Conservation (phyloP, 2,329 filamentous ascomycete species). For the Rhinocladiella mackenziei region DNA sequence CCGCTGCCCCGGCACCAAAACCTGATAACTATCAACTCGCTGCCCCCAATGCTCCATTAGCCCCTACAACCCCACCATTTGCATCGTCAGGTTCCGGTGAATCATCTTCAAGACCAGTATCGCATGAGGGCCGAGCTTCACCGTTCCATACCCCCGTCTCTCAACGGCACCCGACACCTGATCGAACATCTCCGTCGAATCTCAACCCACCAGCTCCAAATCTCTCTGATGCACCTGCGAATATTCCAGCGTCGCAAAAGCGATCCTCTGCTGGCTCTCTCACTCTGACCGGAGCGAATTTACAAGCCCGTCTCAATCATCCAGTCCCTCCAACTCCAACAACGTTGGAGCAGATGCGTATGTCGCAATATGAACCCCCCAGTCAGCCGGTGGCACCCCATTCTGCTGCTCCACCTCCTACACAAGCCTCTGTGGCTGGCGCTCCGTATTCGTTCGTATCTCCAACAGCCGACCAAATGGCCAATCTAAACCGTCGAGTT, state of each 20-base stretch:
- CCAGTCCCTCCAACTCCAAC: constrained; percentile 32
- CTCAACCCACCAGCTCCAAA: constrained; percentile 4
- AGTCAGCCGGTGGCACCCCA: constrained; percentile 2
- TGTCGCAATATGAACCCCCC: constrained; percentile 4
- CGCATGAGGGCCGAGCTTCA: constrained; percentile 18
- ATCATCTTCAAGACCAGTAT: constrained; percentile 18
- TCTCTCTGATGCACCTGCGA: constrained; percentile 1
- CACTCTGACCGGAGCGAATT: constrained; percentile 31
- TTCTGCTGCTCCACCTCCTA: neutral
- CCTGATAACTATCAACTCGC: constrained; percentile 2
- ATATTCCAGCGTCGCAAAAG: constrained; percentile 4
- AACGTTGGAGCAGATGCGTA: constrained; percentile 9
- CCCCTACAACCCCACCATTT: constrained; percentile 5
- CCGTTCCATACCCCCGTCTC: constrained; percentile 15
- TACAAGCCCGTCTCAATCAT: constrained; percentile 33
- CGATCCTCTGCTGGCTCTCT: constrained; percentile 15
- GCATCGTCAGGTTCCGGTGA: constrained; percentile 9
- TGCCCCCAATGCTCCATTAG: neutral
- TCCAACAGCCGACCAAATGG: constrained; percentile 24
- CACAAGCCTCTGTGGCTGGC: neutral
- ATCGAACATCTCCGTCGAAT: constrained; percentile 14
- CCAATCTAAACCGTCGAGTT: constrained; percentile 21
- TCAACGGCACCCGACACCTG: constrained; percentile 10
- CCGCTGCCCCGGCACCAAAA: neutral
- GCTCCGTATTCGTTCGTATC: constrained; percentile 7